These are phyloP conservation scores for Castanea sativa DNA, from an alignment of 306 rosid species.

Conservation along the genomic window DNA sequence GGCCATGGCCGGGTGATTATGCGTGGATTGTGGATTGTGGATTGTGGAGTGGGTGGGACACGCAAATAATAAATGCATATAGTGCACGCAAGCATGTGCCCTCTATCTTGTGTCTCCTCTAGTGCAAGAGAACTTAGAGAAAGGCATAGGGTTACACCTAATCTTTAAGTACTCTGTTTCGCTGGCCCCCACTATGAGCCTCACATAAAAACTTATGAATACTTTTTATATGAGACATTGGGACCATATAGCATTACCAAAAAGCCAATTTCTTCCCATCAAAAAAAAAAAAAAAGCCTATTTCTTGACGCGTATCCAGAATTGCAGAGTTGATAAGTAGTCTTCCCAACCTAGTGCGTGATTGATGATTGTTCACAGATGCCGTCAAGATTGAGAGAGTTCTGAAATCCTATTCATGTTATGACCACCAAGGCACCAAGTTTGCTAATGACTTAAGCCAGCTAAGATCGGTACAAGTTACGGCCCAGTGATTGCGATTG, in stretches of 20 bases:
- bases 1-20: conserved; percentile 40
- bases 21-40: conserved; percentile 80
- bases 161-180: conserved; percentile 3
- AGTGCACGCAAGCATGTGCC: conserved; percentile 50
- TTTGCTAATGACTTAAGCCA: too few species aligned
- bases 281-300: background rate
- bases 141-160: conserved; percentile 20
- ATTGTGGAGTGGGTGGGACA: conserved; percentile 74
- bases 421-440: too few species aligned
- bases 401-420: too few species aligned
- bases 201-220: background rate
- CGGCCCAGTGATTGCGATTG: too few species aligned
- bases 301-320: background rate
- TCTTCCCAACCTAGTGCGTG: too few species aligned
- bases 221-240: background rate
- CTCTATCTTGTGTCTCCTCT: conserved; percentile 28
- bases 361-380: too few species aligned
- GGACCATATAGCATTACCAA: background rate
- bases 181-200: background rate
- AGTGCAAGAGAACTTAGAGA: too few species aligned
- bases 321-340: too few species aligned
- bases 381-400: too few species aligned
- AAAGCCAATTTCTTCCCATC: too few species aligned
- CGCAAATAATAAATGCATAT: conserved; percentile 29
- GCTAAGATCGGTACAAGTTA: too few species aligned